phyloP scores from a whole-genome alignment of 2,329 filamentous ascomycete genomes.

The Monosporascus sp. region DNA sequence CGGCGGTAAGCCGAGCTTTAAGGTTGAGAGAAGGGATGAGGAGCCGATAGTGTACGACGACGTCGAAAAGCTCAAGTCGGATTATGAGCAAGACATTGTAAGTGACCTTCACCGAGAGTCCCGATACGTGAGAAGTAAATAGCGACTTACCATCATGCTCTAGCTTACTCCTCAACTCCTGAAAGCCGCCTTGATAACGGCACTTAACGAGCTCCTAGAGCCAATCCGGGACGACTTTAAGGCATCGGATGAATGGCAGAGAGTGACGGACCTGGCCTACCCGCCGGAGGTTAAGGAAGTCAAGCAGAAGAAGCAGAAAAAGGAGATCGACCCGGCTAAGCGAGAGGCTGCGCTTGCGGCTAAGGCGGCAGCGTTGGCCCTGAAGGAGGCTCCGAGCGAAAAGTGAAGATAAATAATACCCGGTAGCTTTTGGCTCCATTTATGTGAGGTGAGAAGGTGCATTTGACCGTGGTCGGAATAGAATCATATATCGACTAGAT shows the following conservation, averaged over 20 bases:
- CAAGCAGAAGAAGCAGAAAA: slow-evolving; percentile 72
- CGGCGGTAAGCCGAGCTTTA: slow-evolving; percentile 54
- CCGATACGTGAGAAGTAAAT: slow-evolving; percentile 7
- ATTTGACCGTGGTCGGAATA: slow-evolving; percentile 7
- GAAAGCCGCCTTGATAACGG: slow-evolving; percentile 75
- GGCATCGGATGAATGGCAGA: slow-evolving; percentile 72
- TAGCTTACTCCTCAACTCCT: slow-evolving; percentile 78
- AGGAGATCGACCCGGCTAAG: slow-evolving; percentile 49
- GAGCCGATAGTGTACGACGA: slow-evolving; percentile 76
- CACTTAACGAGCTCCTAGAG: slow-evolving; percentile 65
- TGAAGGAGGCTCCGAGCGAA: slow-evolving; percentile 11
- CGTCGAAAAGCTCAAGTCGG: slow-evolving; percentile 68
- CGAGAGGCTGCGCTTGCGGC: slow-evolving; percentile 15
- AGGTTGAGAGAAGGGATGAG: slow-evolving; percentile 59
- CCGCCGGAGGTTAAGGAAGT: slow-evolving; percentile 53
- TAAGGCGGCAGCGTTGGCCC: slow-evolving; percentile 13
- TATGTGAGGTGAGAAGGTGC: slow-evolving; percentile 1
- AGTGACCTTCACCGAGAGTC: slow-evolving; percentile 24
- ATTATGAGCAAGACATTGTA: slow-evolving; percentile 75
- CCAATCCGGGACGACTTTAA: slow-evolving; percentile 74
- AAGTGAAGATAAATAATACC: slow-evolving; percentile 9
- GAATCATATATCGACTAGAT: not conserved
- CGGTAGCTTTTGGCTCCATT: slow-evolving; percentile 1
- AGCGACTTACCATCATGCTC: slow-evolving; percentile 9
- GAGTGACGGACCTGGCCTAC: slow-evolving; percentile 72